Evolutionary conservation across 1,139 yeast genomes (phyloP), one percentile per base, ranked within the genome.

Genomic region (Nadsonia commutata): DNA sequence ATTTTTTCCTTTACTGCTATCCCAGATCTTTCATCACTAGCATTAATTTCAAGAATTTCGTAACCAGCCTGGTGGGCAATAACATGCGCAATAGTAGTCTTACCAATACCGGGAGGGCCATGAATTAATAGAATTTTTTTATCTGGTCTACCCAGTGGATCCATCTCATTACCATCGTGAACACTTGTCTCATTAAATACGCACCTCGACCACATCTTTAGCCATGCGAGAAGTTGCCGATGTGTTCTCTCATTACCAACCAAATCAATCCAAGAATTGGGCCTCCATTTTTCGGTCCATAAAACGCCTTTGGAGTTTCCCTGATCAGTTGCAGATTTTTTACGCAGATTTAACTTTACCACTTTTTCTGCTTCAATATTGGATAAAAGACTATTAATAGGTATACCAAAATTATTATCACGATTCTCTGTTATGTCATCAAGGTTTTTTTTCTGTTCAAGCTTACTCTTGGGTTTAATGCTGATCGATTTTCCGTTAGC

Each of bases 61-160:
- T 81, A 90, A 0, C 95, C 94, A 40, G 83, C 73, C 51, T 84
- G 95, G 42, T 70, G 71, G 3, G 95, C 94, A 36, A 86, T 71
- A 1, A 85, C 72, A 58, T 88, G 95, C 0, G 93, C 86, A 2
- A 86, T 79, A 0, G 94, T 76, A 0, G 98, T 90, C 58, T 90
- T 90, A 5, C 98, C 98, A n/a, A 83, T 71, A 1, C 98, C 98
- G 1, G 95, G 88, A 0, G 96, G 94, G 0, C 98, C 98, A 57
- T 81, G 85, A 2, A 90, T 71, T 41, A 90, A 64, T 36, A 90
- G 58, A 1, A 90, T 69, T 51, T 76, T 80, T 44, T 70, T 70
- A n/a, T 61, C 64, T 0, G 97, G 97, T 41, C 97, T 68, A 13
- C 33, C 33, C 4, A 27, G 33, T 13, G 33, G 33, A 27, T 27